phyloP scores from a whole-genome alignment of 1,139 yeast genomes.

The Magnusiomyces suaveolens region DNA sequence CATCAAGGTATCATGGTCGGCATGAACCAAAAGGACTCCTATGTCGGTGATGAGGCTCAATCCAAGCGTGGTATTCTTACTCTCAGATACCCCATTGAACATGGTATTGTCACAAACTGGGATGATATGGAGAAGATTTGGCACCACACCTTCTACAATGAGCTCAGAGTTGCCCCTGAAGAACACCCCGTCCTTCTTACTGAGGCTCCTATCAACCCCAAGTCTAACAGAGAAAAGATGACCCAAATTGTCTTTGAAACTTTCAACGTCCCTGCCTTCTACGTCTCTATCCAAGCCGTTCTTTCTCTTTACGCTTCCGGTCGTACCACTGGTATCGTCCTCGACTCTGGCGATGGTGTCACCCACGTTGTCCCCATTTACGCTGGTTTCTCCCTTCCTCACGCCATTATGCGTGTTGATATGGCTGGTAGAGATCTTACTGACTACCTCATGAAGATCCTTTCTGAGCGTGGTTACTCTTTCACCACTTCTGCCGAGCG shows the following conservation, averaged over 20 bases:
- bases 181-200: constrained; percentile 97
- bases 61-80: constrained; percentile 99
- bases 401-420: constrained; percentile 97
- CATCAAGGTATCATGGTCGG: constrained; percentile 98
- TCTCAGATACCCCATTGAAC: constrained; percentile 98
- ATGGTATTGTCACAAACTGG: constrained; percentile 99
- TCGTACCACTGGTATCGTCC: constrained; percentile 99
- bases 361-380: constrained; percentile 99
- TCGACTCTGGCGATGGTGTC: constrained; percentile 99
- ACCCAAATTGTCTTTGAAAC: constrained; percentile 98
- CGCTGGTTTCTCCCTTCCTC: constrained; percentile 99
- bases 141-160: constrained; percentile 97
- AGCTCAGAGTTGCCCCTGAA: constrained; percentile 96
- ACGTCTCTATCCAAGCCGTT: constrained; percentile 97
- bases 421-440: constrained; percentile 99
- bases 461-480: constrained; percentile 97
- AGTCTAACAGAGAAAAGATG: constrained; percentile 99
- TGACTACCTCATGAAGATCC: constrained; percentile 95
- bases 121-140: constrained; percentile 99
- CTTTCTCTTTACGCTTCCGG: constrained; percentile 97
- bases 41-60: constrained; percentile 99
- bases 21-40: constrained; percentile 99
- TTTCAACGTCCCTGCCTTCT: constrained; percentile 97
- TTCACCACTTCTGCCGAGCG: constrained; percentile 99
- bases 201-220: constrained; percentile 99